Base-by-base conservation (phyloP, 1,284 basidiomycete genomes). In the Golubevia sp. region DNA sequence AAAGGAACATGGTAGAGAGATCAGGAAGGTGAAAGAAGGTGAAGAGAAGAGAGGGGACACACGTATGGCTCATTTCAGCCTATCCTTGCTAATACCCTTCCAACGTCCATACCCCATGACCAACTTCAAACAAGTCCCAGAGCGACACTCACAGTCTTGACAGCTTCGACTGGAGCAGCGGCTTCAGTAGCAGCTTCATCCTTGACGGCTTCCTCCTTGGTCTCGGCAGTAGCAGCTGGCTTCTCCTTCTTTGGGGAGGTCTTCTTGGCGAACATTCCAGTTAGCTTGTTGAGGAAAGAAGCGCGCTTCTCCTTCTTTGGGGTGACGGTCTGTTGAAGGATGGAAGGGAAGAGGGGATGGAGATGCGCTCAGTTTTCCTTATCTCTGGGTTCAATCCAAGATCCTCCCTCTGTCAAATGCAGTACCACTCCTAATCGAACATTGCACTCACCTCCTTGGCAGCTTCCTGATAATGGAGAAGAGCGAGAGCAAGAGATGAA, bases 231-330 rank as follows among this genome's bases (percentile, higher is more conserved):
- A 49, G 64, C 63, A 44, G 38, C 38, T 23, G 69, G 13, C 67
- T 66, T 69, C 51, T n/a, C 21, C 38, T 24, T 25, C 21, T 53
- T 25, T 58, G 23, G 21, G 13, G 25, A 51, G 21, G 23, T 53
- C 69, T 64, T 64, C 62, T 64, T 64, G 24, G 71, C 72, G 64
- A 76, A 59, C 56, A 66, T 57, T 55, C 67, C 72, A 59, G 72
- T 55, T 58, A 76, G 30, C 69, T 74, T 74, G 65, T 57, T 58
- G 26, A 76, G 21, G 64, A 73, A 63, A 49, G 68, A 71, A 64
- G 66, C 63, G 34, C 73, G 73, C 73, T 76, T 76, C 68, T 76
- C 73, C 73, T 76, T 76, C 73, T 76, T 76, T 61, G 72, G 73
- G 24, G 70, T 53, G 48, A 61, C 57, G 23, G 61, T 44, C 38